These are phyloP conservation scores for Kalanchoe fedtschenkoi DNA, from an alignment of 164 flowering plant genomes.

Conservation along the genomic window DNA sequence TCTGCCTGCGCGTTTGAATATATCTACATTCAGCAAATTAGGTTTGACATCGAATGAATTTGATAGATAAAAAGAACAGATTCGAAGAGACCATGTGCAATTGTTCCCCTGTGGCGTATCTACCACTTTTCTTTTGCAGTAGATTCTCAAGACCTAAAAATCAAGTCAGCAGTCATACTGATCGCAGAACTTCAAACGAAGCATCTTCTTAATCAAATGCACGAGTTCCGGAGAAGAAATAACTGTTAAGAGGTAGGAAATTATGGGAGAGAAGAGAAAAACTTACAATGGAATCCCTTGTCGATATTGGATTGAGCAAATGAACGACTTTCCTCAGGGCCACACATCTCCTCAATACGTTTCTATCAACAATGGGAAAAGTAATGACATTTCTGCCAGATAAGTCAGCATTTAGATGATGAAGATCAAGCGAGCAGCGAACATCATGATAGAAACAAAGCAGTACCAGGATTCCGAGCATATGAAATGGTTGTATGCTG, in stretches of 20 bases:
- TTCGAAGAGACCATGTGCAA: conserved; percentile 28
- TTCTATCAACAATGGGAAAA: conserved; percentile 20
- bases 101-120: conserved; percentile 45
- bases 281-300: conserved; percentile 45
- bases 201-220: too few species aligned
- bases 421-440: not conserved
- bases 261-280: not conserved
- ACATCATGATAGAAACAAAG: conserved; percentile 2
- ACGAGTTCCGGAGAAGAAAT: too few species aligned
- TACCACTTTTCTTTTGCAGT: conserved; percentile 30
- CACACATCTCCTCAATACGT: conserved; percentile 35
- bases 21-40: not conserved
- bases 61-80: conserved; percentile 1
- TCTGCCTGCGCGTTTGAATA: conserved; percentile 45
- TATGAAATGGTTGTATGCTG: conserved; percentile 55
- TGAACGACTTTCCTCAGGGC: conserved; percentile 23
- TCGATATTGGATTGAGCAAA: conserved; percentile 31
- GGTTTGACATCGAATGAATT: not conserved
- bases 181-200: too few species aligned
- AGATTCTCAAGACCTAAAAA: conserved; percentile 44
- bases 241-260: not conserved
- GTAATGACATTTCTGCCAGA: not conserved
- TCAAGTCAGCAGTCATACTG: too few species aligned
- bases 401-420: not conserved
- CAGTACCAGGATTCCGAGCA: conserved; percentile 39